Evolutionary conservation across 2,329 filamentous ascomycete genomes (phyloP).

Genomic region (Talaromyces sp.): DNA sequence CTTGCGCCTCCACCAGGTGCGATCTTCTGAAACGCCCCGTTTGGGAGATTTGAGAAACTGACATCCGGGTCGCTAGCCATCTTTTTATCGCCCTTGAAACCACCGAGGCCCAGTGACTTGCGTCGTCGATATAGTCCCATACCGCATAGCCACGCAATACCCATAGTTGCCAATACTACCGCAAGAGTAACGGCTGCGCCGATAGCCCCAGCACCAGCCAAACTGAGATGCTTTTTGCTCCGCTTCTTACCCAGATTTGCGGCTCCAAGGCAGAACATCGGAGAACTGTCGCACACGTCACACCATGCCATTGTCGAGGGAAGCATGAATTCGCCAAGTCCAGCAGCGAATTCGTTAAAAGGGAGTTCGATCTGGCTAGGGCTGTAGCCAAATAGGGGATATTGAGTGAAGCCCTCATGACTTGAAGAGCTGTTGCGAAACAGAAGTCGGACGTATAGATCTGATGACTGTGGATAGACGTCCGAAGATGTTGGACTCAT

Average conservation of each 20-base stretch:
- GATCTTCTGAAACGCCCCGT: slow-evolving; percentile 33
- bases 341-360: slow-evolving; percentile 50
- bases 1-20: not conserved
- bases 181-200: slow-evolving; percentile 53
- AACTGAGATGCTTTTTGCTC: slow-evolving; percentile 32
- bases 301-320: slow-evolving; percentile 53
- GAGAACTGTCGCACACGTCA: slow-evolving; percentile 42
- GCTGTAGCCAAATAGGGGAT: slow-evolving; percentile 51
- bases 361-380: slow-evolving; percentile 46
- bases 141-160: slow-evolving; percentile 40
- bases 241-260: slow-evolving; percentile 21
- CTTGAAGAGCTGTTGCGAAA: slow-evolving; percentile 55
- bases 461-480: slow-evolving; percentile 39
- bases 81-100: slow-evolving; percentile 56
- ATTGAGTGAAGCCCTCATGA: slow-evolving; percentile 34
- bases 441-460: slow-evolving; percentile 56
- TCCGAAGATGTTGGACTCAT: slow-evolving; percentile 30
- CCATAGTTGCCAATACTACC: slow-evolving; percentile 43
- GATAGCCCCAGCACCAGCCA: slow-evolving; percentile 54
- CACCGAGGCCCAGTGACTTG: slow-evolving; percentile 43
- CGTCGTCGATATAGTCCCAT: slow-evolving; percentile 44
- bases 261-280: slow-evolving; percentile 52
- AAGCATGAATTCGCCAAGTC: slow-evolving; percentile 45
- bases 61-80: slow-evolving; percentile 55
- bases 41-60: slow-evolving; percentile 40